Base-by-base conservation (phyloP, 495 filamentous ascomycete genomes). In the Lentithecium fluviatile region DNA sequence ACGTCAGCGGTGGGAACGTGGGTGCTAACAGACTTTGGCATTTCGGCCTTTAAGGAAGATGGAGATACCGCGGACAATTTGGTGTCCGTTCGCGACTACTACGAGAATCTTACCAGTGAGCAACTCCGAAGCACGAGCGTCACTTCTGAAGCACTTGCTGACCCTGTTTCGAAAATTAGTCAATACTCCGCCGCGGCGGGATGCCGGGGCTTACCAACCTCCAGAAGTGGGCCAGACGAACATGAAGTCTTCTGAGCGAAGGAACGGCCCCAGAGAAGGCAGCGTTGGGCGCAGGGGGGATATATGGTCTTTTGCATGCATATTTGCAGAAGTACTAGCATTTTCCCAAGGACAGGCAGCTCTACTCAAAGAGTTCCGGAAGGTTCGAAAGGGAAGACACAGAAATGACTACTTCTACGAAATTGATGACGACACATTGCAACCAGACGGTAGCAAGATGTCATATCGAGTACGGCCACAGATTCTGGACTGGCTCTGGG, bases 241-340 rank as follows among this genome's bases (percentile, higher is more conserved):
- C 15, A 25, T 40, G 11, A 23, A 8, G 6, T 12, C 20, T 24
- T 37, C 19, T 2, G 34, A 42, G 36, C 17, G 32, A 23, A 53
- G 32, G 21, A 53, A 37, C 19, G 40, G 29, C 2, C 25, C 51
- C 7, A 32, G 19, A 15, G n/a, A 53, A 38, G 51, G 51, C 2
- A 25, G 24, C 19, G 51, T 32, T 24, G 51, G 32, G 20, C 51
- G 36, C 19, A 53, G 36, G 40, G 51, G 51, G 20, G 51, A 53
- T 24, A 53, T 53, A 40, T 53, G 51, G 51, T 38, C 51, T 19
- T 53, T 38, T 32, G 51, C 25, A 21, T 53, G 51, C 32, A 53
- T 53, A 6, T 21, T 42, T 32, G 12, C 32, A 17, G 51, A 53
- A 42, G 51, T 53, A 6, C 51, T 53, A 8, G 20, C 34, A 15